Evolutionary conservation across 805 yeast species (phyloP).

Genomic region (Candida koratica): DNA sequence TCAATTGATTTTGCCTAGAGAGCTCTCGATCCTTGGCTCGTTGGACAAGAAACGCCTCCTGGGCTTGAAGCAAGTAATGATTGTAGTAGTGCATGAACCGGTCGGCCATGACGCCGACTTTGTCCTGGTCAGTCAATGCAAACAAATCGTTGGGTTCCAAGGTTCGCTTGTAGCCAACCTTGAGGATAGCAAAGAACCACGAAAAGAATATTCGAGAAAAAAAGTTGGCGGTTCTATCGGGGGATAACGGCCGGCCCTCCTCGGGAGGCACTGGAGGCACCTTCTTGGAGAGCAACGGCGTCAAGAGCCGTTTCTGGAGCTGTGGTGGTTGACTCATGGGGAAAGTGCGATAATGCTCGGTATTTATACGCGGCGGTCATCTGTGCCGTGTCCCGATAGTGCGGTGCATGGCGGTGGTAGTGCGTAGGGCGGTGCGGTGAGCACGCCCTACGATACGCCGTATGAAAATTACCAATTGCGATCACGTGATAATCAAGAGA

Average conservation of each 20-base stretch:
- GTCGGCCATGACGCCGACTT: constrained; percentile 30
- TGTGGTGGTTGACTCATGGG: too few relatives aligned
- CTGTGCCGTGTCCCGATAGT: too few relatives aligned
- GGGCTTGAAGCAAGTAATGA: constrained; percentile 20
- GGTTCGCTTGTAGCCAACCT: constrained; percentile 69
- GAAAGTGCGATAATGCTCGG: too few relatives aligned
- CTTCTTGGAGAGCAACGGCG: constrained; percentile 31
- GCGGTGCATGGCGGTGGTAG: too few relatives aligned
- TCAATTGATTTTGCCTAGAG: constrained; percentile 2
- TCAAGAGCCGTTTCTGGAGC: constrained; percentile 31
- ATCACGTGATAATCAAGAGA: too few relatives aligned
- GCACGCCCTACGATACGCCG: too few relatives aligned
- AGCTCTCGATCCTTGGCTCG: constrained; percentile 26
- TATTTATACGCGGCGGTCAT: too few relatives aligned
- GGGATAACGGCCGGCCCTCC: constrained; percentile 47
- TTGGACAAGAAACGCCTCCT: constrained; percentile 18
- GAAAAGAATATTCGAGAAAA: constrained; percentile 49
- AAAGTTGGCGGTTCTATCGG: constrained; percentile 36
- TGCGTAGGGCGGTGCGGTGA: too few relatives aligned
- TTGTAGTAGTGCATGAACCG: constrained; percentile 22
- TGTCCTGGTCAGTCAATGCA: constrained; percentile 30
- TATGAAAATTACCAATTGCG: too few relatives aligned
- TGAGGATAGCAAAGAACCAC: constrained; percentile 66
- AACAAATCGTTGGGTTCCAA: constrained; percentile 61
- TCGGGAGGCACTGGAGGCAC: constrained; percentile 53